Conservation (phyloP, 1,139 yeast genomes). For the Yamadazyma atlantica region DNA sequence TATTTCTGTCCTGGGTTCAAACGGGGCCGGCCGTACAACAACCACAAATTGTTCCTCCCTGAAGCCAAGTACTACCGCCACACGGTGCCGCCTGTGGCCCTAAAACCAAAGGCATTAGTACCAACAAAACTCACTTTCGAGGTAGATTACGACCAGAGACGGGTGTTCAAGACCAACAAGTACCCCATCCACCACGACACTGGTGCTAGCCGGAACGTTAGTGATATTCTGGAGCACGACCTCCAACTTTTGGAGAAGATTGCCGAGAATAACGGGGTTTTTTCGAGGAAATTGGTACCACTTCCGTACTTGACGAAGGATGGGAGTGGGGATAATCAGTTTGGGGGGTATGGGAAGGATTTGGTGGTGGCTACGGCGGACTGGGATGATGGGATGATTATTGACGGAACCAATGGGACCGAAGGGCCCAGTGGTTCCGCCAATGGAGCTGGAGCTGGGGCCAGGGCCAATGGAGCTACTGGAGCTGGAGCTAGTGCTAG, state of each 20-base stretch:
- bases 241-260: slow-evolving; percentile 29
- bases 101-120: slow-evolving; percentile 54
- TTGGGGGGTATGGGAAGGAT: slow-evolving; percentile 52
- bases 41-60: slow-evolving; percentile 68
- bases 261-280: slow-evolving; percentile 13
- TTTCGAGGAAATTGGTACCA: slow-evolving; percentile 21
- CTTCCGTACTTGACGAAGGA: slow-evolving; percentile 32
- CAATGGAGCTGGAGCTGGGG: slow-evolving; percentile 4
- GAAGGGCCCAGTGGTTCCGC: too few relatives aligned
- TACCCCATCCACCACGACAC: slow-evolving; percentile 5
- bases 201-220: slow-evolving; percentile 9
- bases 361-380: slow-evolving; percentile 73
- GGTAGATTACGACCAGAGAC: slow-evolving; percentile 46
- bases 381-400: slow-evolving; percentile 74
- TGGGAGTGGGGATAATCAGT: slow-evolving; percentile 38
- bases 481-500: too few relatives aligned
- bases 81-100: slow-evolving; percentile 50
- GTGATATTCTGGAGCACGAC: slow-evolving; percentile 32
- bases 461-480: too few relatives aligned
- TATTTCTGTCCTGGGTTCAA: slow-evolving; percentile 66
- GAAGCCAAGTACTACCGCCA: slow-evolving; percentile 54
- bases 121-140: slow-evolving; percentile 57
- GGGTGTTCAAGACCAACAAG: slow-evolving; percentile 37
- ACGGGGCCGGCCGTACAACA: slow-evolving; percentile 54
- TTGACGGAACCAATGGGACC: slow-evolving; percentile 33